Evolutionary conservation across 306 rosid genomes (phyloP), one percentile per base, ranked within the genome.

Genomic region (Senna siamea): DNA sequence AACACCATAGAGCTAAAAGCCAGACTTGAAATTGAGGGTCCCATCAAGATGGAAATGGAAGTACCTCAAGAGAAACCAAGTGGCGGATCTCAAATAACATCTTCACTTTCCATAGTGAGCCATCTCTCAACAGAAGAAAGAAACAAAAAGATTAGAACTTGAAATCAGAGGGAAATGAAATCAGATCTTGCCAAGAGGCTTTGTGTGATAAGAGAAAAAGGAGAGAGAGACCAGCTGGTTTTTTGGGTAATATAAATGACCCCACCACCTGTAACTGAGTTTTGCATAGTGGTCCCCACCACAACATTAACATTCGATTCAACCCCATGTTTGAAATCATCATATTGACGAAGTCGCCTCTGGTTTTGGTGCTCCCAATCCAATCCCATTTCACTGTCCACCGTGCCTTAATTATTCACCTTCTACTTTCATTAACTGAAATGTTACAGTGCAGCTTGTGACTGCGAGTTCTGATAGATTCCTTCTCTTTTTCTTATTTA

Each of bases 111-210:
- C 43, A 47, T 12, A 48, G 51, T 64, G 53, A 62, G 75, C 79
- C 11, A 15, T 60, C 12, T 35, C 43, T 70, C 53, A 64, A 78
- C 55, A 41, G 44, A 32, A 37, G 56, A 76, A 73, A 71, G 76
- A 50, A 76, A 80, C 34, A 70, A 69, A 85, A 78, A 76, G 80
- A 70, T 30, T 66, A 61, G 12, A 56, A 69, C 64, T 80, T 71
- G 86, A 75, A 68, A 60, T 35, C 51, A 68, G 69, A 59, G 66
- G 72, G 73, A 62, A 52, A 68, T 2, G 67, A 62, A 76, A 72
- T 69, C 79, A 90, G 96, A 93, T 93, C 92, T 90, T 81, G 90
- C 38, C 79, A 69, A 55, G 80, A 74, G 72, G 57, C 78, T 64
- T 69, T 47, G 50, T 69, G 69, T 73, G 84, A 56, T 60, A 55